Evolutionary conservation across 2,329 filamentous ascomycete genomes (phyloP), one percentile per base, ranked within the genome.

Genomic region (Claviceps humidiphila): DNA sequence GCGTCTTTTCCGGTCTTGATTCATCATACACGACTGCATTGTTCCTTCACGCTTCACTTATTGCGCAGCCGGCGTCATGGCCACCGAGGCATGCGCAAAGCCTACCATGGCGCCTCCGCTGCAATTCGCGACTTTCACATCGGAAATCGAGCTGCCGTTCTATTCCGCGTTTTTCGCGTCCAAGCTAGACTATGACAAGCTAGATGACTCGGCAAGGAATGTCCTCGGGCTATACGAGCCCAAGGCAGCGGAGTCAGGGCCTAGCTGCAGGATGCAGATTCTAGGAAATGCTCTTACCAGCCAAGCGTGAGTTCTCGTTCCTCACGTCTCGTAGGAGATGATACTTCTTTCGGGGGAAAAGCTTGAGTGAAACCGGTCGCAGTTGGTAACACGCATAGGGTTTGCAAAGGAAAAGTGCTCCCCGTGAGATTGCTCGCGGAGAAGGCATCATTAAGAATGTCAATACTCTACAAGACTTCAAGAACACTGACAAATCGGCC

Each of bases 171-270:
- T 98, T n/a, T 93, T 94, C 54, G 82, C 85, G 5, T 86, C 85
- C 58, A 98, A 98, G 71, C 89, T 98, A 65, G 89, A 97, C 67
- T 85, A 95, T 77, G 93, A 96, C 72, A 95, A 90, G 71, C 87
- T 98, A 50, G 87, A 96, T 71, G 91, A 95, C 68, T 95, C 90
- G 9, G 87, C 89, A 24, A 86, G 91, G 45, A 84, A 85, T 55
- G 78, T 97, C 2, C 76, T 95, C 34, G 93, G 93, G 4, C 71
- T 95, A 44, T 98, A 98, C 66, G 89, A 96, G 69, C 82, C 93
- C 58, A 85, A 85, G 44, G 74, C 82, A 43, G 85, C 88, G 59
- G 71, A 82, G 41, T 81, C 87, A 0, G 83, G 85, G 59, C 77
- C 84, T 51, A 93, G 87, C 59, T 88, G 87, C 66, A 87, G 84